Evolutionary conservation across 176 grass and related monocot species (phyloP).

Genomic region (Alopecurus myosuroides): DNA sequence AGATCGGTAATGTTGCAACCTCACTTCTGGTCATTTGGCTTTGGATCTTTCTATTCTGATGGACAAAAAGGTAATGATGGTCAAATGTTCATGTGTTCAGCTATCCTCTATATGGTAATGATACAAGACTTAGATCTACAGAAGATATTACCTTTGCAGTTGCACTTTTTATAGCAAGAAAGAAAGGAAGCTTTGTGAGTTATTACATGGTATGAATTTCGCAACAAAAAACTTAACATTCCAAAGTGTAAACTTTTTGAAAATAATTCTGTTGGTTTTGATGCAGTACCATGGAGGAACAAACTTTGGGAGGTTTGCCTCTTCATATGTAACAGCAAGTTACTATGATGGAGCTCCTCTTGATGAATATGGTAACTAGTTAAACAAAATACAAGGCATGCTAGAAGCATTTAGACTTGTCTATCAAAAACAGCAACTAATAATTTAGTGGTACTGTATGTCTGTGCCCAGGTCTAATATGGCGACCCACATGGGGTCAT

Average conservation of each 20-base stretch:
- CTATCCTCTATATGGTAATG: conserved; percentile 62
- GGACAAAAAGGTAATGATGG: neutral
- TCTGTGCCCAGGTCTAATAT: conserved; percentile 57
- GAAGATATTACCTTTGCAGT: conserved; percentile 77
- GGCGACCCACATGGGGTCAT: conserved; percentile 93
- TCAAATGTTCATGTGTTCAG: conserved; percentile 20
- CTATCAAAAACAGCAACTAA: neutral
- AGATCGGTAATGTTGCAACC: conserved; percentile 31
- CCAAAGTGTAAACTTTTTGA: neutral
- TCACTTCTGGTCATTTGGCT: neutral
- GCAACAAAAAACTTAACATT: neutral
- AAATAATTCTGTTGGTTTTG: neutral
- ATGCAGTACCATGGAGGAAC: conserved; percentile 92
- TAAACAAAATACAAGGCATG: neutral
- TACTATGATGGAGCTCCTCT: conserved; percentile 95
- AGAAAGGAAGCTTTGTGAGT: conserved; percentile 87
- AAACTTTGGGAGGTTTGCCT: conserved; percentile 84
- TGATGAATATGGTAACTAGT: conserved; percentile 82
- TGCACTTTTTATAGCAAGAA: conserved; percentile 72
- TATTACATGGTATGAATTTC: conserved; percentile 84
- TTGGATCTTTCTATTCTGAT: neutral
- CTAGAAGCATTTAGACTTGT: neutral
- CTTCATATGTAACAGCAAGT: conserved; percentile 78
- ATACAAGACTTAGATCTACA: conserved; percentile 52
- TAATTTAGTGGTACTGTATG: neutral